Evolutionary conservation across 2,329 filamentous ascomycete species (phyloP), one percentile per base, ranked within the genome.

Genomic region (Phialophora tarda): DNA sequence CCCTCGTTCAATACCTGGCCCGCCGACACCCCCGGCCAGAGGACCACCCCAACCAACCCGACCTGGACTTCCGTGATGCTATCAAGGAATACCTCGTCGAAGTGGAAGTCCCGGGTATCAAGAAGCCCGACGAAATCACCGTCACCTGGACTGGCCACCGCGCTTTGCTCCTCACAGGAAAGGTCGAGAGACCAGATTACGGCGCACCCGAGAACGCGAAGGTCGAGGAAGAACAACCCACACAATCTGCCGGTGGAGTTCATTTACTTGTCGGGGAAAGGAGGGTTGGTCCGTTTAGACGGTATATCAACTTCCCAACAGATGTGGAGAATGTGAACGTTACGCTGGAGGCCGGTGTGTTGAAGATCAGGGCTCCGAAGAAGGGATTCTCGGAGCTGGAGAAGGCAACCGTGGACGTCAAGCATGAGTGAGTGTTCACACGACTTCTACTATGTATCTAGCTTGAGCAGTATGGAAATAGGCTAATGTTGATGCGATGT

Each of bases 11-110:
- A 59, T 69, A 64, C 38, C 55, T 68, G 2, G 38, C 60, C 3
- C 70, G 59, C 44, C 59, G 66, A 34, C 64, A 65, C 44, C 62
- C 66, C 4, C 44, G 66, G 24, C 65, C 65, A 32, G 66, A 71
- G 57, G 63, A 68, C n/a, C 63, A 71, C 58, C 67, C 68, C n/a
- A 70, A 71, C 62, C 65, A 71, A 26, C 68, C 68, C 12, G 65
- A 71, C 56, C 57, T 70, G 26, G 68, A 71, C 56, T 66, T 66
- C 56, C 67, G 68, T 55, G 67, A 71, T 44, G 67, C 63, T 2
- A 60, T 68, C 54, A 65, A 66, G 6, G 67, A 71, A 34, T 70
- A 68, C 58, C 54, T 69, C 38, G 47, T 71, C 26, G 69, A 71
- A 24, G 54, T 71, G 44, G 69, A 71, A 62, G 69, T 71, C 10